Base-by-base conservation (phyloP, 257 asterid genomes). In the Solanum gandarillasii region DNA sequence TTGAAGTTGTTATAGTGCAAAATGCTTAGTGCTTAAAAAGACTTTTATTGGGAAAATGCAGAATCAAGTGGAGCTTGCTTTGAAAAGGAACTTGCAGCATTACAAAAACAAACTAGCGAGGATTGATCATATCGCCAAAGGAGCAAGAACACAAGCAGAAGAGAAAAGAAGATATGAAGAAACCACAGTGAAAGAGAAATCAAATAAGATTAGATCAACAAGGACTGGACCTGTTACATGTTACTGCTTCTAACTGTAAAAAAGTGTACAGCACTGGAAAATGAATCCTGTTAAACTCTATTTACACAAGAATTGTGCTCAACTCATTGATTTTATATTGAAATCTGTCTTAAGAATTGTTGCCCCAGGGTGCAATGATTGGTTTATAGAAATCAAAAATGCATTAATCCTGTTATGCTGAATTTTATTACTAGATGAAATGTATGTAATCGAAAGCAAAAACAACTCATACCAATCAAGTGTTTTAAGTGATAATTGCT, bases 141-240 rank as follows among this genome's bases (percentile, higher is more conserved):
- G 91, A 79, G 94, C 96, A 84, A 92, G 87, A 89, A 86, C 89
- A 78, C 95, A 93, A 48, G 89, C 89, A 4, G 94, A 93, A 73
- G 95, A 92, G 70, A 94, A 92, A 90, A 85, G 92, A 62, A 93
- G 88, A 39, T 88, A 87, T 0, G 92, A 94, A 85, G 95, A 93
- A 86, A 88, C 89, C 78, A 48, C 70, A 21, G 93, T 89, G 35
- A 95, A 89, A 91, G 92, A 91, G 88, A 92, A 86, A 85, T 92
- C 95, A 23, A 90, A 91, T 38, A 91, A 88, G 87, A 88, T 94
- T 55, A 92, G 92, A 90, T 58, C 91, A 88, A 91, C 91, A 3
- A 93, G 94, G 39, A 83, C 81, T 71, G 82, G 81, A 62, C 92
- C 95, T 18, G 90, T 91, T 11, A 71, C 84, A 73, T 93, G 94